Base-by-base conservation (phyloP, 495 filamentous ascomycete species). In the Neurospora sp. region DNA sequence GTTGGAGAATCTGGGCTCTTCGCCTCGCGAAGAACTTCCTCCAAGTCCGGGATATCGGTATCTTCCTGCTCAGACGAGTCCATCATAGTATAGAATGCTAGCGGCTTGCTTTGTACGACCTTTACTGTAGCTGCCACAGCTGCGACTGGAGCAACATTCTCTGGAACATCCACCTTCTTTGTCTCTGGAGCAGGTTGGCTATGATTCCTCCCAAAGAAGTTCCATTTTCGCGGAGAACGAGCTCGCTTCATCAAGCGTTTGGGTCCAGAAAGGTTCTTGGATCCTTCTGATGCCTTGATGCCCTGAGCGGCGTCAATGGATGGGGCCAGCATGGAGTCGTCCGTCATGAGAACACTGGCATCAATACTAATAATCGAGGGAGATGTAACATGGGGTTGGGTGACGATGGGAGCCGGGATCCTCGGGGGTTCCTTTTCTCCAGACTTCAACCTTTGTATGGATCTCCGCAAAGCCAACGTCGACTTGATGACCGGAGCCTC, bases 81-180 rank as follows among this genome's bases (percentile, higher is more conserved):
- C 71, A 96, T 86, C 75, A 96, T 85, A 2, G 93, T 92, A 81
- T 98, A 98, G 77, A 96, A 94, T 3, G 94, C 90, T 1, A 87
- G 76, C 7, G 86, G 80, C 66, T 87, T 87, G 40, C 75, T 77
- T 71, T 78, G 79, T 31, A 81, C 79, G 18, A 83, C 77, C 72
- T 85, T 79, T 27, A 86, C 85, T 16, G 84, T 76, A 3, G 85
- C 82, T 3, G 84, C 76, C 31, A 66, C 54, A 31, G 54, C 54
- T 7, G 54, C 54, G 6, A 66, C 27, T 16, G 54, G 54, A 66
- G 54, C 27, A 0, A 86, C 81, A 40, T 82, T 81, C 44, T 81
- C 80, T 38, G 82, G 72, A 4, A 84, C 78, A 14, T 85, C 78
- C 23, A 76, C 72, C 74, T 83, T 81, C 73, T 84, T 79, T 4